Percentiles rank a stretch among this genome's conserved stretches.
These are phyloP conservation scores for Ulmus americana DNA, from an alignment of 331 rosid species.

Conservation along the genomic window DNA sequence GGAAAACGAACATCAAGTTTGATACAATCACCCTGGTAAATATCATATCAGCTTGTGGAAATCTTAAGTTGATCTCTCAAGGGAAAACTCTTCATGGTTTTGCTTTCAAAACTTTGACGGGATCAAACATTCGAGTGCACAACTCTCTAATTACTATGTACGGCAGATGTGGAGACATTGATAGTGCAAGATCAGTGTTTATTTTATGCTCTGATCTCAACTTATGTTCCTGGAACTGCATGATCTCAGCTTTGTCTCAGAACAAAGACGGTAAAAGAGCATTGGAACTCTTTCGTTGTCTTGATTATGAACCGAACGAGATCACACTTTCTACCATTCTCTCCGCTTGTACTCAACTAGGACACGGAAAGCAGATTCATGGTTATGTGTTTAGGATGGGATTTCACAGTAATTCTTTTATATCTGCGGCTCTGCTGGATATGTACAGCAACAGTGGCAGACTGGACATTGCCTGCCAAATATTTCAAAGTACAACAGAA, in stretches of 20 bases:
- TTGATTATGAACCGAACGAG: constrained; percentile 39
- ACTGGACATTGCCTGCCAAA: constrained; percentile 39
- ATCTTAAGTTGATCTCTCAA: constrained; percentile 30
- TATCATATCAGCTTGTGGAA: constrained; percentile 46
- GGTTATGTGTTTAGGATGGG: constrained; percentile 22
- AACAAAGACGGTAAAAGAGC: constrained; percentile 41
- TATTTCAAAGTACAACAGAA: constrained; percentile 29
- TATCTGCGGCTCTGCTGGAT: constrained; percentile 50
- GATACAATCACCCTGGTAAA: constrained; percentile 46
- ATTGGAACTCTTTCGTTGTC: constrained; percentile 31
- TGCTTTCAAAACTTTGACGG: constrained; percentile 30
- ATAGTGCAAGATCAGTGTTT: constrained; percentile 42
- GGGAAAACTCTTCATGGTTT: constrained; percentile 46
- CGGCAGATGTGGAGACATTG: constrained; percentile 44
- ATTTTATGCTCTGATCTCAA: constrained; percentile 28
- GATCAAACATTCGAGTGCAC: constrained; percentile 40
- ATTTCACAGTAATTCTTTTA: constrained; percentile 35
- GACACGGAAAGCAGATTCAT: constrained; percentile 46
- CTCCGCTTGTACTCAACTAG: constrained; percentile 42
- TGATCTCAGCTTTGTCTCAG: constrained; percentile 48
- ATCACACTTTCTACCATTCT: constrained; percentile 45
- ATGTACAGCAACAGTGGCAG: constrained; percentile 45
- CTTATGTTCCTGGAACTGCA: constrained; percentile 58
- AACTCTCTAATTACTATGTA: constrained; percentile 54
- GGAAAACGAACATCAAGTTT: constrained; percentile 24